Base-by-base conservation (phyloP, 345 rosid genomes). In the Stellera chamaejasme region DNA sequence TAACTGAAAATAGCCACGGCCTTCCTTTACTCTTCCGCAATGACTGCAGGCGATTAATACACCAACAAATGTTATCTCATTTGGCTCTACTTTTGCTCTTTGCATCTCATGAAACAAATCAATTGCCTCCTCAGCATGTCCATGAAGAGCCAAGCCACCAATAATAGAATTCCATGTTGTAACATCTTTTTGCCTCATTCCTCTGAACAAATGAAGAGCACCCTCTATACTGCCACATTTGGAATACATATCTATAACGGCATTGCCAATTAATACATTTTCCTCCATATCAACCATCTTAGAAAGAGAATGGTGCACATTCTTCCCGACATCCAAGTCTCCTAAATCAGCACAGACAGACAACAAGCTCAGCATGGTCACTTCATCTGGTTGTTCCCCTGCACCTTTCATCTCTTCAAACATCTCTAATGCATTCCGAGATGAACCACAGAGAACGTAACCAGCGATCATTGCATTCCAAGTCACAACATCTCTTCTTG, bases 391-490 rank as follows among this genome's bases (percentile, higher is more conserved):
- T 27, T 60, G 70, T 64, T 78, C 87, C 58, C 80, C 82, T 6
- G 57, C 78, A 64, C 58, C 67, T 67, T 76, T 80, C 89, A 82
- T 82, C 81, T 85, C 89, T 67, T 77, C 79, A 66, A 82, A 80
- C 77, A 85, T 69, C 56, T 75, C 64, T 48, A 85, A 49, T 0
- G 79, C 93, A 59, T 70, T 56, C 46, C 55, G 39, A 55, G 71
- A 68, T 26, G 59, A 58, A n/a, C 89, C 81, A 10, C 66, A 67
- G 6, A 45, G 65, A 7, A 80, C 81, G 52, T 80, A 80, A 7
- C 93, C 89, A 0, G 84, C 69, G 59, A 85, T 82, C 87, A 85
- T 82, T 2, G 76, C 80, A 66, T 85, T 85, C 94, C 87, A 85
- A 52, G 87, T 78, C 52, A 85, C 87, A 59, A 80, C 87, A 73